Conservation (phyloP, 2,329 filamentous ascomycete species). For the Colletotrichum sp. region DNA sequence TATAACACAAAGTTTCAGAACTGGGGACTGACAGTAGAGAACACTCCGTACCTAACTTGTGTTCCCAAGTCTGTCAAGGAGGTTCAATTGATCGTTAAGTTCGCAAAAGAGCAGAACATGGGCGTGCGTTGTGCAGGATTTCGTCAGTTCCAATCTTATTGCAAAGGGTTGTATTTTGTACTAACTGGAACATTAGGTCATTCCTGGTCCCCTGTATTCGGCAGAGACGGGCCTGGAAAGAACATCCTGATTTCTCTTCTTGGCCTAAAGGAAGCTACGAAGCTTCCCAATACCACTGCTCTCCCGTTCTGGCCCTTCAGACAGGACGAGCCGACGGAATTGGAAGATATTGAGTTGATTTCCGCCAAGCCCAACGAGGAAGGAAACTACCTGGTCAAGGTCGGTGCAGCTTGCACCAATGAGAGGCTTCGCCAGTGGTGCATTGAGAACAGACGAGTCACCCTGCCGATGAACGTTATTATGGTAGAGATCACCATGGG, state of each 20-base stretch:
- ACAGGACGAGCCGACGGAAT: slow-evolving; percentile 32
- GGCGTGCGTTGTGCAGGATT: slow-evolving; percentile 47
- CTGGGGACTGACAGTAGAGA: slow-evolving; percentile 44
- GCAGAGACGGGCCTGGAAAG: slow-evolving; percentile 33
- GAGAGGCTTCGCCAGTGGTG: slow-evolving; percentile 52
- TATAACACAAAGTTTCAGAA: slow-evolving; percentile 40
- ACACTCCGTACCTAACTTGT: slow-evolving; percentile 44
- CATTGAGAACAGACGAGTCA: slow-evolving; percentile 42
- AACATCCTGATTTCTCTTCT: slow-evolving; percentile 47
- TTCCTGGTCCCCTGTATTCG: slow-evolving; percentile 46
- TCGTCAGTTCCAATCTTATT: slow-evolving; percentile 23
- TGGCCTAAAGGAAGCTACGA: slow-evolving; percentile 39
- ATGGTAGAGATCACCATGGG: slow-evolving; percentile 54
- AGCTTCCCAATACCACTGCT: slow-evolving; percentile 40
- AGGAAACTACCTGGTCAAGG: slow-evolving; percentile 37
- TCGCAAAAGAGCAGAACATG: slow-evolving; percentile 35
- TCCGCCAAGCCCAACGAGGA: slow-evolving; percentile 30
- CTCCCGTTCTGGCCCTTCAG: slow-evolving; percentile 28
- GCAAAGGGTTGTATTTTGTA: neutral
- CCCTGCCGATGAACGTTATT: slow-evolving; percentile 49
- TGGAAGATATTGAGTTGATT: slow-evolving; percentile 43
- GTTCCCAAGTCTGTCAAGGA: slow-evolving; percentile 44
- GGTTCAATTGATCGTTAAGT: slow-evolving; percentile 44
- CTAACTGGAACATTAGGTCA: slow-evolving; percentile 30
- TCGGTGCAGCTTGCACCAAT: slow-evolving; percentile 49